Evolutionary conservation across 345 rosid species (phyloP).

Genomic region (Citrus sp.): DNA sequence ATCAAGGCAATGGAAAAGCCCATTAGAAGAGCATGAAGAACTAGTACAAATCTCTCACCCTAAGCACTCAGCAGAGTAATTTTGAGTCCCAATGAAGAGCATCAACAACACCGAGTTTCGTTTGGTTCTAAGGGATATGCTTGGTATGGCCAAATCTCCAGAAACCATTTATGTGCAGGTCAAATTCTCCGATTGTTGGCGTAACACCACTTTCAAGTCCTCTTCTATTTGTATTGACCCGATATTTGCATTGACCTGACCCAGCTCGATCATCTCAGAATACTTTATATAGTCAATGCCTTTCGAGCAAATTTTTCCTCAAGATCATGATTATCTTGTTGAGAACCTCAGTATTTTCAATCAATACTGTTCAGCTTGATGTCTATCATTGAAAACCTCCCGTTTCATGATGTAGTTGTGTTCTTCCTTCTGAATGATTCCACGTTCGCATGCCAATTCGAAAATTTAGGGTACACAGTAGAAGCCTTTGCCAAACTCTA

Average conservation of each 20-base stretch:
- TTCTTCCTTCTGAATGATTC: conserved; percentile 57
- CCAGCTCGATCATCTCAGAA: no score
- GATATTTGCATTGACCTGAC: no score
- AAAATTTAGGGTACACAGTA: conserved; percentile 56
- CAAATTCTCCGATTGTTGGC: not conserved
- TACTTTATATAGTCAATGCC: not conserved
- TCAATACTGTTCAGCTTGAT: conserved; percentile 47
- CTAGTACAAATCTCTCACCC: no score
- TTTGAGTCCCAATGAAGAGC: not conserved
- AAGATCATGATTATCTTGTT: conserved; percentile 33
- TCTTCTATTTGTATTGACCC: not conserved
- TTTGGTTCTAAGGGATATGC: not conserved
- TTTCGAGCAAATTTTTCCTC: conserved; percentile 43
- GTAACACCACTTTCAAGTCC: not conserved
- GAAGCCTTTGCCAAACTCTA: conserved; percentile 77
- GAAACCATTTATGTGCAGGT: not conserved
- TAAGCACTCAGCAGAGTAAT: no score
- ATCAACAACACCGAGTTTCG: not conserved
- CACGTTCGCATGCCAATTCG: conserved; percentile 68
- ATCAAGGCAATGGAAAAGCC: no score
- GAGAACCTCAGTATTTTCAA: conserved; percentile 40
- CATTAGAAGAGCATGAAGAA: no score
- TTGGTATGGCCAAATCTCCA: not conserved
- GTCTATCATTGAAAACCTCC: conserved; percentile 37
- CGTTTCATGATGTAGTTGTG: conserved; percentile 45